Evolutionary conservation across 805 yeast genomes (phyloP).

Genomic region (Wickerhamomyces subpelliculosus): DNA sequence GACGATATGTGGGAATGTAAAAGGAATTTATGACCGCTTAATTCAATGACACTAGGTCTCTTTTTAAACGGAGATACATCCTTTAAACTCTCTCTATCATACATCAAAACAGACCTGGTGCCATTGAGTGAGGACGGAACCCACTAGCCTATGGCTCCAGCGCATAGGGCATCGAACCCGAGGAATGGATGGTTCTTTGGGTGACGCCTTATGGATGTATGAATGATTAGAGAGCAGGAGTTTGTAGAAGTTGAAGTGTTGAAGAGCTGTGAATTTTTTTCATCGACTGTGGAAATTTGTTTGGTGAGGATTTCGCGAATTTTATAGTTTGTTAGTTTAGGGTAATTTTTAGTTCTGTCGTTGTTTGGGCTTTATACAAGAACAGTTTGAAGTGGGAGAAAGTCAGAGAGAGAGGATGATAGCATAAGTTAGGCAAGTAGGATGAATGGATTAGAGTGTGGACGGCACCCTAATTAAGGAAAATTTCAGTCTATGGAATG

Average conservation of each 20-base stretch:
- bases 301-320: no score
- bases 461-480: no score
- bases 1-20: conserved; percentile 2
- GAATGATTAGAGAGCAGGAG: not conserved
- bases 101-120: conserved; percentile 2
- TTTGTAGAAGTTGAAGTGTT: not conserved
- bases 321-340: no score
- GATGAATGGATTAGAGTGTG: no score
- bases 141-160: not conserved
- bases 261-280: no score
- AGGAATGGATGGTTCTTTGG: not conserved
- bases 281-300: no score
- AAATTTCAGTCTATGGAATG: no score
- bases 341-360: no score
- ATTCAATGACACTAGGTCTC: conserved; percentile 5
- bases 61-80: conserved; percentile 12
- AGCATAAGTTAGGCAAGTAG: no score
- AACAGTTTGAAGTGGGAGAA: no score
- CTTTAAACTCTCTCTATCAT: conserved; percentile 5
- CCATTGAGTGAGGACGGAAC: conserved; percentile 1
- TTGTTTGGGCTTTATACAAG: no score
- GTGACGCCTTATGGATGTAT: conserved; percentile 1
- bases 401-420: no score
- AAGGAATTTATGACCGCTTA: conserved; percentile 15
- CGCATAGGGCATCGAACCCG: conserved; percentile 1